Evolutionary conservation across 331 rosid genomes (phyloP), one percentile per base, ranked within the genome.

Genomic region (Dryas integrifolia): DNA sequence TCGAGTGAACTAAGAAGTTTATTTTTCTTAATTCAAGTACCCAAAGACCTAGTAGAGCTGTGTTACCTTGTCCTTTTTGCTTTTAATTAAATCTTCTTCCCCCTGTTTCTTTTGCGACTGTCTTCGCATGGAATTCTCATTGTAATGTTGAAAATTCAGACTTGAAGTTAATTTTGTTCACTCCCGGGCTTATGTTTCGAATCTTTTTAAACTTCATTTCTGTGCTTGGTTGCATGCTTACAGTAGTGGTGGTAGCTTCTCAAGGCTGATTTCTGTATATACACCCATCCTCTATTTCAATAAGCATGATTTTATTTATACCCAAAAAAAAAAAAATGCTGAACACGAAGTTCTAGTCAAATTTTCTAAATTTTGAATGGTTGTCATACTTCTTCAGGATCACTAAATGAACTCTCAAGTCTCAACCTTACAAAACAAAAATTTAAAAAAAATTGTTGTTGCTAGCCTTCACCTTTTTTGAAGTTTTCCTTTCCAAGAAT

Each of bases 1-100:
- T 58, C 66, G 21, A 64, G 39, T 15, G 61, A 52, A 55, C 50
- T 10, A 5, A 40, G 69, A 73, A 67, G 58, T 26, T 69, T 35
- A 30, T 68, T 10, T 39, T 43, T 70, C 57, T 21, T 63, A 5
- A 49, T 76, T 38, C n/a, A 12, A 69, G 24, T 46, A 24, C 12
- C 7, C 35, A 7, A 47, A 58, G 66, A 63, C 61, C 21, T 18
- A 38, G 52, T 4, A 47, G 67, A 67, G 71, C 16, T 5, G 48
- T 57, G 55, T 57, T 69, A 13, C 5, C 2, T 9, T 44, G 9
- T n/a, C 4, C 47, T 38, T 30, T 62, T 55, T 40, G 49, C 24
- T 38, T 43, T 77, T 30, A 58, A 18, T 55, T 66, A 1, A 48
- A 9, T 48, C 5, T 38, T 49, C 39, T 40, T 56, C 3, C 3